phyloP scores from a whole-genome alignment of 2,329 filamentous ascomycete species.

The Celoporthe dispersa region DNA sequence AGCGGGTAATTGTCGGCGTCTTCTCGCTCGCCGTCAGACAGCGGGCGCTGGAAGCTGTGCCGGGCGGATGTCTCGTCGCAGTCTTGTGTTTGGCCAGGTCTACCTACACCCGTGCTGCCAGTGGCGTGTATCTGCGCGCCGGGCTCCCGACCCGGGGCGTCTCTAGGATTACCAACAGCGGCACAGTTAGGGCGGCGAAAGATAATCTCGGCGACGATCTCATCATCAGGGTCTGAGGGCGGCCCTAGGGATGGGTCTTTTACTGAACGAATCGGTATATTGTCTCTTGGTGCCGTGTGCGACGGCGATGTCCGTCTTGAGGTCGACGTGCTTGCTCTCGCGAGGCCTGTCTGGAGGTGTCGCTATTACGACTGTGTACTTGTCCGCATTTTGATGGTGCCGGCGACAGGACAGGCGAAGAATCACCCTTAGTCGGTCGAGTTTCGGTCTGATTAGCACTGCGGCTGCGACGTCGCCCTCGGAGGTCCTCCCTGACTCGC shows the following conservation, averaged over 20 bases:
- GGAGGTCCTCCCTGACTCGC: not conserved
- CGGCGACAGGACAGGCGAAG: not conserved
- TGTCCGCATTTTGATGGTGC: not conserved
- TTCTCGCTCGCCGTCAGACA: not conserved
- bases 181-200: constrained; percentile 11
- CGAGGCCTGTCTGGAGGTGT: not conserved
- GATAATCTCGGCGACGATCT: constrained; percentile 25
- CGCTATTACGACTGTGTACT: not conserved
- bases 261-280: constrained; percentile 12
- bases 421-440: not conserved
- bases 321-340: not conserved
- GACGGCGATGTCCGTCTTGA: not conserved
- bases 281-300: not conserved
- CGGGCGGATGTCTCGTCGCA: not conserved
- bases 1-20: not conserved
- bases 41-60: not conserved
- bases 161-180: not conserved
- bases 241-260: constrained; percentile 18
- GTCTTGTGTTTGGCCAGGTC: not conserved
- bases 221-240: constrained; percentile 16
- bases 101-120: not conserved
- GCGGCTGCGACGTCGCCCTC: constrained; percentile 18
- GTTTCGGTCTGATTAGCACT: not conserved
- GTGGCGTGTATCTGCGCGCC: not conserved
- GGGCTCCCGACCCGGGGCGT: not conserved